Evolutionary conservation across 148 eudicot genomes (phyloP).

Genomic region (Rhododendron henanense): DNA sequence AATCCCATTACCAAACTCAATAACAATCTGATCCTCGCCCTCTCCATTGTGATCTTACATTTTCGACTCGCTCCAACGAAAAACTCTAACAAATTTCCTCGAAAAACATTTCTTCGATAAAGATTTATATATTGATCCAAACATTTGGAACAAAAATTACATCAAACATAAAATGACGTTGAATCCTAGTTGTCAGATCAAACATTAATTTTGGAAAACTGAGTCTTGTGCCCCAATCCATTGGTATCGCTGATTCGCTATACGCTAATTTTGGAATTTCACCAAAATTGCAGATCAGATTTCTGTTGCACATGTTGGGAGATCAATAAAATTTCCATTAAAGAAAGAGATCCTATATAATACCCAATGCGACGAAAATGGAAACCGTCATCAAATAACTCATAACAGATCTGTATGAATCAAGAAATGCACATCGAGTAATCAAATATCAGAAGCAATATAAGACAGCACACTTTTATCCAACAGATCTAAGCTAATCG

Average conservation of each 20-base stretch:
- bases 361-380: background rate
- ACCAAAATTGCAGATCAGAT: background rate
- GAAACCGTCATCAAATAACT: background rate
- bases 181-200: background rate
- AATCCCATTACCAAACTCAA: background rate
- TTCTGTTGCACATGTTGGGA: background rate
- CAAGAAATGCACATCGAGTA: background rate
- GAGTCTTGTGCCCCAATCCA: background rate
- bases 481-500: conserved; percentile 8
- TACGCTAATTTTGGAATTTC: background rate
- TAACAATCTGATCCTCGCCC: background rate
- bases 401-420: conserved; percentile 6
- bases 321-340: background rate
- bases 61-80: background rate
- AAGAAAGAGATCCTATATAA: too few relatives aligned
- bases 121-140: background rate
- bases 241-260: background rate
- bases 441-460: background rate
- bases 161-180: background rate
- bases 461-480: background rate
- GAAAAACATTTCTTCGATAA: background rate
- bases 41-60: background rate
- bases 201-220: background rate
- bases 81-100: background rate
- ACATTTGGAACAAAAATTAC: background rate